A percentile compares a stretch with the other conserved stretches of the same genome.
These are phyloP conservation scores for Vachellia pachyceras DNA, from an alignment of 306 rosid genomes.

Conservation along the genomic window DNA sequence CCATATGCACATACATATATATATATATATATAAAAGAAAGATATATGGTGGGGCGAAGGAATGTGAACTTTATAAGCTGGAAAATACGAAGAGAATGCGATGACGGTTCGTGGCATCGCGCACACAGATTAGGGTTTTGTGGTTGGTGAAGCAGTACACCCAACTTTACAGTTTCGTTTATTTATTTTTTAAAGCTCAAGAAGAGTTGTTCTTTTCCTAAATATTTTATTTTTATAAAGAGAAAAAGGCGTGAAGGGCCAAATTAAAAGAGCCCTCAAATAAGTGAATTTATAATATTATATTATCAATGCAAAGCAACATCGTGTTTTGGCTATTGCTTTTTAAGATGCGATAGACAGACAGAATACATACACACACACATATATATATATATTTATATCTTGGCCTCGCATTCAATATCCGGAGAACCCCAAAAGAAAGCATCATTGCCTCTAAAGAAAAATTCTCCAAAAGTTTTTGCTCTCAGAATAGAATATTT, in stretches of 20 bases:
- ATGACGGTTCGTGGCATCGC: conserved; percentile 69
- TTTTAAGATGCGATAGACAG: conserved; percentile 47
- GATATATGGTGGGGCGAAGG: conserved; percentile 35
- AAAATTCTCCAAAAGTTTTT: conserved; percentile 34
- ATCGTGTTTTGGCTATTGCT: conserved; percentile 2
- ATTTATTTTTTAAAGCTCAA: neutral
- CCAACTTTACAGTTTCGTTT: conserved; percentile 29
- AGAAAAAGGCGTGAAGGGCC: neutral
- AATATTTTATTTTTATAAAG: neutral
- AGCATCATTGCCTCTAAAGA: conserved; percentile 19
- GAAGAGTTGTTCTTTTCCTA: conserved; percentile 31
- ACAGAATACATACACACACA: too few species aligned
- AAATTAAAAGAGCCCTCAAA: neutral
- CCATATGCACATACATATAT: too few species aligned
- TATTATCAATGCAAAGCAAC: neutral
- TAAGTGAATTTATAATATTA: neutral
- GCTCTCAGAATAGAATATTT: neutral
- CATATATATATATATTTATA: too few species aligned
- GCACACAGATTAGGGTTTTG: conserved; percentile 30
- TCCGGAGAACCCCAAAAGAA: conserved; percentile 32
- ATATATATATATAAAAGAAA: neutral
- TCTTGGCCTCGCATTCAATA: conserved; percentile 38
- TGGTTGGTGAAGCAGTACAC: conserved; percentile 37
- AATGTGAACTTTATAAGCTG: conserved; percentile 49
- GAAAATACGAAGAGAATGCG: conserved; percentile 37